Base-by-base conservation (phyloP, 257 asterid species). In the Verbascum thapsus region DNA sequence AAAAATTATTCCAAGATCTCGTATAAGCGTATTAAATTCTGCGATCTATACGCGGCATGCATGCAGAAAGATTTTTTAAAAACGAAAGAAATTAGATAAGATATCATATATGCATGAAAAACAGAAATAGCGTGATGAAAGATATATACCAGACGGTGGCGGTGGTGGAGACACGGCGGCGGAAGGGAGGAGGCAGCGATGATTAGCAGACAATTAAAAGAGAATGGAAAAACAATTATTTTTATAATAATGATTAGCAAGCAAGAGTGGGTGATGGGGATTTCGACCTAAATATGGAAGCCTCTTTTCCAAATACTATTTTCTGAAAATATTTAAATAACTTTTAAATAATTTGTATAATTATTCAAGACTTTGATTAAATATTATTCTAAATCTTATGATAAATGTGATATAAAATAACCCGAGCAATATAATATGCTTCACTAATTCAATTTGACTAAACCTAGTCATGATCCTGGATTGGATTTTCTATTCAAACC, bases 71-170 rank as follows among this genome's bases (percentile, higher is more conserved):
- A 26, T 3, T 32, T n/a, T n/a, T n/a, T n/a, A n/a, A 44, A 16
- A 11, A n/a, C 41, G 17, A 7, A 58, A 38, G 0, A 1, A n/a
- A 15, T 5, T 1, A 51, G 6, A 10, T 2, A 39, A 22, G 0
- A 56, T 17, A 51, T 51, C 10, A 7, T 12, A 7, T 39, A 50
- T 19, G 34, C 19, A 8, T 15, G 10, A 23, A n/a, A 32, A 54
- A 30, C 8, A 17, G 16, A 19, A 63, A 34, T 6, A 2, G 17
- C 3, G 4, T 9, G 45, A 17, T 8, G 11, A 48, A 48, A 35
- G n/a, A 8, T 19, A 40, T 9, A 38, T 67, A 80, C 86, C 84
- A 63, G 55, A 64, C 15, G 35, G 35, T 11, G 47, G 51, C 9
- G 53, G 41, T 3, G 74, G 60, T 34, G 73, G 73, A 40, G 65